These are phyloP conservation scores for Sherardia arvensis DNA, from an alignment of 257 asterid species.

Conservation along the genomic window DNA sequence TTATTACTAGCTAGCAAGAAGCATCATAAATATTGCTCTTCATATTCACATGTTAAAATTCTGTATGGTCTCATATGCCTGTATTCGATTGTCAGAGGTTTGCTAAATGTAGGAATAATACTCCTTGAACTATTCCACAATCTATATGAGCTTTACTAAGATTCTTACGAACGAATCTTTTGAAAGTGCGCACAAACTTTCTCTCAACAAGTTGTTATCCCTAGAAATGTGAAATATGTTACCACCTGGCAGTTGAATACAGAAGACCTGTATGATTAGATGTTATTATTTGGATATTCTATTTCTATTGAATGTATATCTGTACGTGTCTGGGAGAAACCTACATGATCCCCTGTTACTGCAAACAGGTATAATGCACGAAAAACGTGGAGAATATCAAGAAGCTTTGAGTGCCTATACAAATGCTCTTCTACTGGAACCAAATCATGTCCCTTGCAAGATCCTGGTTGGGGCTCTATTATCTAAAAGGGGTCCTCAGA, in stretches of 20 bases:
- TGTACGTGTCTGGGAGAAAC: background rate
- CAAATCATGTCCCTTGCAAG: conserved; percentile 73
- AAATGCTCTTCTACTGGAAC: conserved; percentile 72
- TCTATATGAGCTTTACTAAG: background rate
- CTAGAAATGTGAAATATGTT: background rate
- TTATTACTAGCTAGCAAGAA: no score
- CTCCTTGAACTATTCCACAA: background rate
- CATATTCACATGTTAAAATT: background rate
- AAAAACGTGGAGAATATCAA: conserved; percentile 46
- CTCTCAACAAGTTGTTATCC: background rate
- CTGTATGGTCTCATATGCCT: background rate
- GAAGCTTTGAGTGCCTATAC: conserved; percentile 61
- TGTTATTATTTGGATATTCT: background rate
- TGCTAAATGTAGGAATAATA: background rate
- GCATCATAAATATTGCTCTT: background rate
- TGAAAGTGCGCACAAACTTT: background rate
- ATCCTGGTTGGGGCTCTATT: conserved; percentile 51
- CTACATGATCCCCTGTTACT: background rate
- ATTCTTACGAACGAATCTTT: background rate
- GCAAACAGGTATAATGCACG: conserved; percentile 56
- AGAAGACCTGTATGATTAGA: background rate
- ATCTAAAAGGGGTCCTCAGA: conserved; percentile 47
- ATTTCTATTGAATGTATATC: no score
- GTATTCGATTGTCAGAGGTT: conserved; percentile 1
- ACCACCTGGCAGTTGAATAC: background rate